Conservation (phyloP, 768 basidiomycete genomes). For the Polyporus arcularius region DNA sequence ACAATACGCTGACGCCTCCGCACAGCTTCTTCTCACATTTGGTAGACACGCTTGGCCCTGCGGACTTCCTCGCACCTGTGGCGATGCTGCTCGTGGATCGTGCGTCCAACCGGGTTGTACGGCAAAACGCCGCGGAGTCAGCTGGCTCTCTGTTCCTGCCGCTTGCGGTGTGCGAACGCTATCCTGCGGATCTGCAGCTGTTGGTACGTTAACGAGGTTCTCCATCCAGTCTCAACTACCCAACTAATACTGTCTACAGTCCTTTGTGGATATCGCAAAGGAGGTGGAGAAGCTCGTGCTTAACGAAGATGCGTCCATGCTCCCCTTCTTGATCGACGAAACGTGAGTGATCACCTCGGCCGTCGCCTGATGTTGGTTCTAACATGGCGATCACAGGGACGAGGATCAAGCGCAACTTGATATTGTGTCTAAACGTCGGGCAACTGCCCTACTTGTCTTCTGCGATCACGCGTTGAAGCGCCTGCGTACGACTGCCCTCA, state of each 20-base stretch:
- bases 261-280: conserved; percentile 60
- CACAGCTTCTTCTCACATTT: conserved; percentile 87
- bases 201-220: conserved; percentile 40
- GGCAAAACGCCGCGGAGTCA: conserved; percentile 62
- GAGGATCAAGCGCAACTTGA: conserved; percentile 56
- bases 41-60: conserved; percentile 75
- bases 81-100: conserved; percentile 86
- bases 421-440: conserved; percentile 54
- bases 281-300: conserved; percentile 61
- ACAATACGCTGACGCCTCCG: not conserved
- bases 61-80: conserved; percentile 80
- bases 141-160: conserved; percentile 65
- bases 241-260: conserved; percentile 37
- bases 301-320: conserved; percentile 38
- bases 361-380: no score
- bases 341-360: conserved; percentile 42
- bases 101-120: conserved; percentile 64
- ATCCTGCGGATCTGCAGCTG: conserved; percentile 48
- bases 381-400: conserved; percentile 41
- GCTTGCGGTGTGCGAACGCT: conserved; percentile 62
- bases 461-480: conserved; percentile 53
- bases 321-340: conserved; percentile 56
- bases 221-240: no score
- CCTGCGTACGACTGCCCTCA: conserved; percentile 26
- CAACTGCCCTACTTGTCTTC: conserved; percentile 69